Percentiles rank a stretch among this genome's conserved stretches.
These are phyloP conservation scores for Dictyophora rubrovolvata DNA, from an alignment of 768 basidiomycete genomes.

Conservation along the genomic window DNA sequence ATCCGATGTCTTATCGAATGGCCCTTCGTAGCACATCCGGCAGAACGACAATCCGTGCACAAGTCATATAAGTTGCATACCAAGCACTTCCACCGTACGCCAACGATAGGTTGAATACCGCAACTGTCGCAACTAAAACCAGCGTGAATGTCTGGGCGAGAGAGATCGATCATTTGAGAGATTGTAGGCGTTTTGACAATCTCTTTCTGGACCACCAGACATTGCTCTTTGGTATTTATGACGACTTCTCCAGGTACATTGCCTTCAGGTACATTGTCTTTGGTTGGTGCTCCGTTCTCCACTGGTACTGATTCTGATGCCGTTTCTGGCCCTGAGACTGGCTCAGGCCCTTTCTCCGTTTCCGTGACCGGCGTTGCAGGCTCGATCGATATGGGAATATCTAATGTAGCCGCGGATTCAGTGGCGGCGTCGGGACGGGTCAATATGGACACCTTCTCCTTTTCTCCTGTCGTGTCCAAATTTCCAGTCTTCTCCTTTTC, in stretches of 20 bases:
- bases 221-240: neutral
- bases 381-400: neutral
- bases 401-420: neutral
- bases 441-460: no score
- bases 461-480: neutral
- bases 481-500: neutral
- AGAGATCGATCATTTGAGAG: neutral
- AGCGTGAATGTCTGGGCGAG: neutral
- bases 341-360: neutral
- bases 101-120: slow-evolving; percentile 4
- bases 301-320: neutral
- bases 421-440: neutral
- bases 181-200: neutral
- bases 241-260: neutral
- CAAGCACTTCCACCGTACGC: slow-evolving; percentile 9
- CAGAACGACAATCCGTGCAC: slow-evolving; percentile 4
- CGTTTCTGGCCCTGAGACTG: neutral
- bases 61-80: slow-evolving; percentile 7
- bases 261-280: neutral
- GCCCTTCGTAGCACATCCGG: neutral
- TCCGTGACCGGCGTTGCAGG: neutral
- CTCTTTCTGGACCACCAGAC: neutral
- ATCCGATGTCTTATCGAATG: slow-evolving; percentile 4
- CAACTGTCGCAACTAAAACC: slow-evolving; percentile 3
- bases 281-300: neutral